Percentiles rank a stretch among this genome's conserved stretches.
These are phyloP conservation scores for Epichloe coenophiala DNA, from an alignment of 2,329 filamentous ascomycete genomes.

Conservation along the genomic window DNA sequence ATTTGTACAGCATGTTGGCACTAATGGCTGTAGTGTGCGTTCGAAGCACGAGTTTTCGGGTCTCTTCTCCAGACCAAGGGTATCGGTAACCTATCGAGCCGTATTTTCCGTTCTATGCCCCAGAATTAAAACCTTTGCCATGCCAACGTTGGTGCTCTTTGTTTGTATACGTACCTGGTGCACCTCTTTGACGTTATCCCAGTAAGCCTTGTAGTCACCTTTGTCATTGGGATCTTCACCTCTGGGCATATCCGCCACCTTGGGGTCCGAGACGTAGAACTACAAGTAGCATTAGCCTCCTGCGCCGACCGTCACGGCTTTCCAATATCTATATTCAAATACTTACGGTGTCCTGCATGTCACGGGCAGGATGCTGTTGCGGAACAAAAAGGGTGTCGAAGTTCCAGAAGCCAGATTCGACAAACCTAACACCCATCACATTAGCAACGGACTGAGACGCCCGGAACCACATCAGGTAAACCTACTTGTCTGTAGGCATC, in stretches of 20 bases:
- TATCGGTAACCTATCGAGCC: conserved; percentile 95
- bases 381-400: conserved; percentile 95
- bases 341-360: conserved; percentile 71
- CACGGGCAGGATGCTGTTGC: conserved; percentile 88
- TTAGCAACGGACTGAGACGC: neutral
- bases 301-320: neutral
- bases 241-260: conserved; percentile 52
- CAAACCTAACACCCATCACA: conserved; percentile 33
- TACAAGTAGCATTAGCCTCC: neutral
- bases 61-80: conserved; percentile 81
- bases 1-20: conserved; percentile 78
- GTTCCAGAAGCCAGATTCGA: conserved; percentile 97
- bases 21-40: conserved; percentile 94
- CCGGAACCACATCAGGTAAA: no score
- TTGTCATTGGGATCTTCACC: conserved; percentile 31
- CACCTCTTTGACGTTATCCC: conserved; percentile 73
- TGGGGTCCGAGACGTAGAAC: conserved; percentile 92
- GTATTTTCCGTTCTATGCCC: conserved; percentile 58
- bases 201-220: conserved; percentile 72
- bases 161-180: conserved; percentile 41
- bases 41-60: conserved; percentile 70
- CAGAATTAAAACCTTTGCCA: neutral
- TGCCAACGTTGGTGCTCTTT: neutral
- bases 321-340: neutral
- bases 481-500: conserved; percentile 73